These are phyloP conservation scores for Litsea cubeba DNA, from an alignment of 164 flowering plant genomes.

Conservation along the genomic window DNA sequence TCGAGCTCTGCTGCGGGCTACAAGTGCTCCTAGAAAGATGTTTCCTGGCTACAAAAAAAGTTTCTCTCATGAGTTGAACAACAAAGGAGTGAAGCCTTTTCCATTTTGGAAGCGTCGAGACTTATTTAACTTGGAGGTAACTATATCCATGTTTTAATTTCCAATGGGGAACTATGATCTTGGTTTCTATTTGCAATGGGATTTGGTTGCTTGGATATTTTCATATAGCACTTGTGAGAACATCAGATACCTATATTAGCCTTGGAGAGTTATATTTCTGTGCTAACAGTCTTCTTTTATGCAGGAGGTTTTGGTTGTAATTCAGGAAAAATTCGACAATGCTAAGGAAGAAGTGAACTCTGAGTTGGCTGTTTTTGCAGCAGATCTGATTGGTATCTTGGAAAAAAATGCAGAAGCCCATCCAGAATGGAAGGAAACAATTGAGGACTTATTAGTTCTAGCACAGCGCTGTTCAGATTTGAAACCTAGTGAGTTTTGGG, in stretches of 20 bases:
- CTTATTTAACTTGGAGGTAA: conserved; percentile 81
- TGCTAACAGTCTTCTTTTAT: neutral
- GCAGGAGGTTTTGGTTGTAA: conserved; percentile 81
- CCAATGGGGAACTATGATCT: neutral
- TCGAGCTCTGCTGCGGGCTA: conserved; percentile 91
- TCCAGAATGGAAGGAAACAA: conserved; percentile 96
- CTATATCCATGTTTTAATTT: neutral
- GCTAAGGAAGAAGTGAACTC: conserved; percentile 99
- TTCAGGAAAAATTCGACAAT: conserved; percentile 85
- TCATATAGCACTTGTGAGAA: no score
- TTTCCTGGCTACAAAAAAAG: conserved; percentile 88
- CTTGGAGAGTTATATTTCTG: neutral
- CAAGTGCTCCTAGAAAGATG: conserved; percentile 94
- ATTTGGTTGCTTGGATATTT: no score
- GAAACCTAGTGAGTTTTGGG: conserved; percentile 95
- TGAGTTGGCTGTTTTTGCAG: conserved; percentile 92
- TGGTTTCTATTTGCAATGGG: no score
- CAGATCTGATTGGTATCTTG: conserved; percentile 75
- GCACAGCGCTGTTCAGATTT: conserved; percentile 95
- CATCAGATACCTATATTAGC: no score
- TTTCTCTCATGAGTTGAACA: conserved; percentile 94
- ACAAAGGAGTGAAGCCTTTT: conserved; percentile 94
- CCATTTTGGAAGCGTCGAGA: conserved; percentile 99
- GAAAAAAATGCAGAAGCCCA: conserved; percentile 87
- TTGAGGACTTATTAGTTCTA: conserved; percentile 83